Base-by-base conservation (phyloP, 352 stramenopile species). In the Globisporangium nunn region DNA sequence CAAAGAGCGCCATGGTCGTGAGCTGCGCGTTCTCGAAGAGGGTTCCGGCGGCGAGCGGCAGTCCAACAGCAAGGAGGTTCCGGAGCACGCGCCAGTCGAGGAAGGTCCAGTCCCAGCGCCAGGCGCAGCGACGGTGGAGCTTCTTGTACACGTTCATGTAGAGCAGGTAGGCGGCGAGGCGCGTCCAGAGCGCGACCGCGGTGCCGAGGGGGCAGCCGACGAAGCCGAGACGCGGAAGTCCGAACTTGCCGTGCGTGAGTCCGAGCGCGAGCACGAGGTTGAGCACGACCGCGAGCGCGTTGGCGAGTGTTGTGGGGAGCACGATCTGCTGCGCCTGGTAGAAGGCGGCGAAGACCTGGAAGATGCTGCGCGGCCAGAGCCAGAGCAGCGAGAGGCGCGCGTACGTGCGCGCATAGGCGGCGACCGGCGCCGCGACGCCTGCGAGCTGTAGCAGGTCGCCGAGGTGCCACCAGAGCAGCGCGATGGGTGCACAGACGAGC, bases 291-390 rank as follows among this genome's bases (percentile, higher is more conserved):
- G 78, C 66, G 15, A 77, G 33, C 30, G 72, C 56, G 61, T 90
- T 91, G 66, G 86, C 77, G 18, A 63, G 52, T 1, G 83, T 73
- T 6, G 79, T 87, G 33, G 82, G 85, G 15, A 90, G 52, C 30
- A 93, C 81, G 50, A 91, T 85, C 54, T 88, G 78, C 61, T 93
- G 87, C 50, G 83, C 74, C 56, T 93, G 75, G 62, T 93, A 91
- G 65, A 85, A 96, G 49, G 73, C 79, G 23, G 72, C 73, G 23
- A 94, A 64, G 56, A 84, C 72, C 52, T 88, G 79, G 56, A 88
- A 91, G 70, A 90, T 86, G 53, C 76, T 79, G 54, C 81, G 79
- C n/a, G 85, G 85, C 75, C 75, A 92, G 37, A 95, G 68, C 58
- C 77, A 76, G 7, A 93, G 61, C 31, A 91, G 72, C 41, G 74